A percentile compares a stretch with the other conserved stretches of the same genome.
phyloP scores from a whole-genome alignment of 192 early-diverging fungal genomes.

The Backusella liffmaniae region DNA sequence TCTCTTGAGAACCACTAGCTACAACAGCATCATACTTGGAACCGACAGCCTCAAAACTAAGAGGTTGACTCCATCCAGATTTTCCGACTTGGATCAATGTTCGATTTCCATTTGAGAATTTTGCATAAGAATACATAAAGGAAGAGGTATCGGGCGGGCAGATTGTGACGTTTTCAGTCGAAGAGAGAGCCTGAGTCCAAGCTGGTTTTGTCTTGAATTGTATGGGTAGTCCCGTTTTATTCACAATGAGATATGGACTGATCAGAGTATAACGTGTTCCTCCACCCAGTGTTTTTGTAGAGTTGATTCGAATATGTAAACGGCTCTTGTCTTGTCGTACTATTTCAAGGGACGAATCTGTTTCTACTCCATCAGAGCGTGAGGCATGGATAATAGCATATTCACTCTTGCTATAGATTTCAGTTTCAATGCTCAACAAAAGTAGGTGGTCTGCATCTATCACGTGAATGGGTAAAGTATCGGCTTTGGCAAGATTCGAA shows the following conservation, averaged over 20 bases:
- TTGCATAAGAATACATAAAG: slow-evolving; percentile 94
- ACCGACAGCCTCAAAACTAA: slow-evolving; percentile 96
- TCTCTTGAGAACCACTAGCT: slow-evolving; percentile 45
- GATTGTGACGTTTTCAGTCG: slow-evolving; percentile 56
- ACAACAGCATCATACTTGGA: slow-evolving; percentile 77
- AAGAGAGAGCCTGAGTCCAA: slow-evolving; percentile 71
- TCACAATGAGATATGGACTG: slow-evolving; percentile 79
- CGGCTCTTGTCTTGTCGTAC: neutral
- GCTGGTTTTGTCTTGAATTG: slow-evolving; percentile 66
- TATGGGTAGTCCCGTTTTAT: slow-evolving; percentile 68
- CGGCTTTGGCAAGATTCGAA: neutral
- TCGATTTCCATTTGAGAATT: slow-evolving; percentile 81
- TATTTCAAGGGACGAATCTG: slow-evolving; percentile 54
- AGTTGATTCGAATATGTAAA: slow-evolving; percentile 9
- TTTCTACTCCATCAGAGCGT: slow-evolving; percentile 41
- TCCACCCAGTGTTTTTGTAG: slow-evolving; percentile 26
- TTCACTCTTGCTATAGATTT: slow-evolving; percentile 8
- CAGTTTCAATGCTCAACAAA: neutral
- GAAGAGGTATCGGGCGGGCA: slow-evolving; percentile 45
- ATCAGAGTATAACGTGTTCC: slow-evolving; percentile 64
- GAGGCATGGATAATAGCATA: neutral
- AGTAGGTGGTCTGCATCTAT: neutral
- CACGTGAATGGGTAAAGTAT: slow-evolving; percentile 2
- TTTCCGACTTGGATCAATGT: slow-evolving; percentile 71
- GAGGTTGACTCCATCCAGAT: slow-evolving; percentile 81